Percentiles rank a stretch among this genome's conserved stretches.
Evolutionary conservation across 306 rosid genomes (phyloP).

Genomic region (Morella rubra): DNA sequence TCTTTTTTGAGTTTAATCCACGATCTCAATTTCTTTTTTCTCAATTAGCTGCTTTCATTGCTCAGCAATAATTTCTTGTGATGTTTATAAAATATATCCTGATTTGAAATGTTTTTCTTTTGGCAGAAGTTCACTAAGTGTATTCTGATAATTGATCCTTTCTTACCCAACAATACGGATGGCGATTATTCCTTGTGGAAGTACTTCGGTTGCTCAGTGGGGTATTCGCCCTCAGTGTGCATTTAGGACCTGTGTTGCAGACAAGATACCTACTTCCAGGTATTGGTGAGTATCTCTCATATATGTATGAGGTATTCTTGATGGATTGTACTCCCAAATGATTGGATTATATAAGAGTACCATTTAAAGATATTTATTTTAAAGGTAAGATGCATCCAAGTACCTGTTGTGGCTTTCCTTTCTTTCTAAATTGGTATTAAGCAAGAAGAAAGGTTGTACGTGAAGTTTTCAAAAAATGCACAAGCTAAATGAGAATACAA

Average conservation of each 20-base stretch:
- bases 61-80: background rate
- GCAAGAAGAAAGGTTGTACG: background rate
- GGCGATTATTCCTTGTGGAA: conserved; percentile 76
- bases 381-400: background rate
- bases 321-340: background rate
- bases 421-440: background rate
- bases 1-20: background rate
- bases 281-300: conserved; percentile 47
- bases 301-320: background rate
- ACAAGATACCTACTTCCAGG: conserved; percentile 42
- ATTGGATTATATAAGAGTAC: background rate
- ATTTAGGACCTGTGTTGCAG: conserved; percentile 39
- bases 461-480: background rate
- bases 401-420: background rate
- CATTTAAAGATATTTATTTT: background rate
- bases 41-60: background rate
- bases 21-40: background rate
- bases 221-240: conserved; percentile 65
- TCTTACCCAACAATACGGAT: conserved; percentile 39
- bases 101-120: conserved; percentile 11
- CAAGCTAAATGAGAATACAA: no score
- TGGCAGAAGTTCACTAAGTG: conserved; percentile 11
- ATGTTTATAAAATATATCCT: background rate
- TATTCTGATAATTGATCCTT: conserved; percentile 18
- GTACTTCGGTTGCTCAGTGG: conserved; percentile 80